Evolutionary conservation across 129 eudicot genomes (phyloP), one percentile per base, ranked within the genome.

Genomic region (Heracleum sosnowskyi): DNA sequence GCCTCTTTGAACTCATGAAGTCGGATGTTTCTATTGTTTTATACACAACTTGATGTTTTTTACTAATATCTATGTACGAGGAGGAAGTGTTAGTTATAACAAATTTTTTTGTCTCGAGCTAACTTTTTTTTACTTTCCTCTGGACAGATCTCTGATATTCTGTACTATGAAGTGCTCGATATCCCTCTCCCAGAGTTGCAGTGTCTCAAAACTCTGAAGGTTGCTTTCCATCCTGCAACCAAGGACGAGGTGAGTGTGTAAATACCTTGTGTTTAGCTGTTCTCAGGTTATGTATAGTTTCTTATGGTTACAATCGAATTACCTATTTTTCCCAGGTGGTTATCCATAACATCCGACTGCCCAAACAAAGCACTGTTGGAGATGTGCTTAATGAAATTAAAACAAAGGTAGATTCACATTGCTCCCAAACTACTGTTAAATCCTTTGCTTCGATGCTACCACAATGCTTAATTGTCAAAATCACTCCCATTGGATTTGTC

Each of bases 101-200:
- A 60, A n/a, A n/a, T n/a, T 42, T 81, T 46, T 26, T 33, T 66
- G 11, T 31, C 40, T 64, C 37, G 24, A 69, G 57, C 31, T 76
- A 26, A 80, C 64, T 1, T 62, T 63, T 47, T 16, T 18, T 20
- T 42, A 33, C n/a, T 29, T 24, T 45, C 69, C 29, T 63, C 63
- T 75, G 89, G 40, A 42, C 86, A 95, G 97, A 84, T 87, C 29
- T 95, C 98, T 55, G 98, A 95, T 85, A 90, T 95, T 81, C 79
- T 91, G 77, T 91, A 95, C 78, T 95, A 91, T 72, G 98, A 95
- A 84, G 96, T 95, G 69, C 85, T 95, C 46, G 98, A 95, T 79
- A 95, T 95, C 75, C 98, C 98, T 78, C 89, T 95, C 46, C 98
- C 98, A 39, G 94, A 95, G 78, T 80, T 95, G 66, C 98, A 95